phyloP scores from a whole-genome alignment of 768 basidiomycete genomes.

The Hypholoma fasciculare region DNA sequence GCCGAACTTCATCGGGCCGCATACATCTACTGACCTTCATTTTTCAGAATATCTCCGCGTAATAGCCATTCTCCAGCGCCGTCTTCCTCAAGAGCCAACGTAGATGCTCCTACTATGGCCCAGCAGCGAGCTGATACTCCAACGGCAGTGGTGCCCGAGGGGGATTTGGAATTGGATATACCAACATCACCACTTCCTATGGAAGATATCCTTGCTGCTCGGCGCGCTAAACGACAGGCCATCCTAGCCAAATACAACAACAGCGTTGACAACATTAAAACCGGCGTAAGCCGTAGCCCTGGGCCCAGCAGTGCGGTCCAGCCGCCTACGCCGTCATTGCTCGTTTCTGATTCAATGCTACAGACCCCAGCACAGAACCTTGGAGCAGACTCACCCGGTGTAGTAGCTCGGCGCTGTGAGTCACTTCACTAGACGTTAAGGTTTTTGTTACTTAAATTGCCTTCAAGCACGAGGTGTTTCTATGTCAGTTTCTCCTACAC shows the following conservation, averaged over 20 bases:
- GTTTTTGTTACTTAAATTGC: slow-evolving; percentile 1
- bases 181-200: slow-evolving; percentile 53
- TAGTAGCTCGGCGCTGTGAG: slow-evolving; percentile 14
- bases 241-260: slow-evolving; percentile 79
- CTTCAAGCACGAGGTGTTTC: slow-evolving; percentile 50
- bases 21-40: background rate
- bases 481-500: slow-evolving; percentile 57
- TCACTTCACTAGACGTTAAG: slow-evolving; percentile 7
- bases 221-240: slow-evolving; percentile 71
- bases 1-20: slow-evolving; percentile 4
- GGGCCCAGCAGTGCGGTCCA: slow-evolving; percentile 75
- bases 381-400: slow-evolving; percentile 7
- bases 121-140: slow-evolving; percentile 8
- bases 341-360: slow-evolving; percentile 63
- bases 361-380: slow-evolving; percentile 39
- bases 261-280: slow-evolving; percentile 39
- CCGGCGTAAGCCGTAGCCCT: slow-evolving; percentile 55
- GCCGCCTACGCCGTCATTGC: slow-evolving; percentile 57
- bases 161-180: slow-evolving; percentile 58
- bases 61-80: slow-evolving; percentile 24
- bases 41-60: slow-evolving; percentile 65
- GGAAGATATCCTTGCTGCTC: slow-evolving; percentile 66
- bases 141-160: slow-evolving; percentile 28
- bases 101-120: slow-evolving; percentile 5
- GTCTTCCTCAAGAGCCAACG: slow-evolving; percentile 4